A percentile compares a stretch with the other conserved stretches of the same genome.
These are phyloP conservation scores for Ulvella scutata DNA, from an alignment of 139 green algal genomes.

Conservation along the genomic window DNA sequence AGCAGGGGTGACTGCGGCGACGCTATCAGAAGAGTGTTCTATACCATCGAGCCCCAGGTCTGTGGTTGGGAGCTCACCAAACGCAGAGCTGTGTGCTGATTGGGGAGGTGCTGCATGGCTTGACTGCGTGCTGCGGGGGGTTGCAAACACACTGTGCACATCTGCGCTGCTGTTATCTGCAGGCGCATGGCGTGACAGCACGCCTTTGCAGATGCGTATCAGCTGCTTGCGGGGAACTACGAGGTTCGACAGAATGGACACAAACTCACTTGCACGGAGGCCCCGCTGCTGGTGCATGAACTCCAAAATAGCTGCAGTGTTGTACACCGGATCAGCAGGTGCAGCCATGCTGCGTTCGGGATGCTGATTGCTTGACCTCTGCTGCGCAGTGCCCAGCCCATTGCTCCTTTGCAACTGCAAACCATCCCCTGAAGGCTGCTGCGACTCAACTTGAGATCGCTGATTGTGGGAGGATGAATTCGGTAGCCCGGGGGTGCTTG, in stretches of 20 bases:
- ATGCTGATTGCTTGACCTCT: neutral
- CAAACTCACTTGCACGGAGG: neutral
- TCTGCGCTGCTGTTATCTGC: neutral
- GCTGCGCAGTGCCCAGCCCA: neutral
- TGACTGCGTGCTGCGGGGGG: neutral
- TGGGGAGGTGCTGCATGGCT: neutral
- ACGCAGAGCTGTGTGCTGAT: neutral
- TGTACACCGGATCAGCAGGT: neutral
- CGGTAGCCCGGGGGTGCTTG: neutral
- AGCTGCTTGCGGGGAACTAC: neutral
- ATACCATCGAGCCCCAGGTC: neutral
- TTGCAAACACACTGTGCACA: neutral
- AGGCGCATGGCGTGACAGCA: no score
- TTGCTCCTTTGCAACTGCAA: neutral
- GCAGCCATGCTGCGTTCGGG: neutral
- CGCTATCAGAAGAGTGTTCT: neutral
- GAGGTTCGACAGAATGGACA: neutral
- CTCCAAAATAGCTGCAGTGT: neutral
- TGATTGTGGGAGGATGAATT: no score
- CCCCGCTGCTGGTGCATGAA: neutral
- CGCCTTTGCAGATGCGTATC: neutral
- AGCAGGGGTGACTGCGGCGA: neutral
- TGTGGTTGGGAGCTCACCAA: neutral
- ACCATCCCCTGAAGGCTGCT: no score
- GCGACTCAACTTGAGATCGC: no score